Evolutionary conservation across 2,329 filamentous ascomycete genomes (phyloP), one percentile per base, ranked within the genome.

Genomic region (Pseudonectria buxi): DNA sequence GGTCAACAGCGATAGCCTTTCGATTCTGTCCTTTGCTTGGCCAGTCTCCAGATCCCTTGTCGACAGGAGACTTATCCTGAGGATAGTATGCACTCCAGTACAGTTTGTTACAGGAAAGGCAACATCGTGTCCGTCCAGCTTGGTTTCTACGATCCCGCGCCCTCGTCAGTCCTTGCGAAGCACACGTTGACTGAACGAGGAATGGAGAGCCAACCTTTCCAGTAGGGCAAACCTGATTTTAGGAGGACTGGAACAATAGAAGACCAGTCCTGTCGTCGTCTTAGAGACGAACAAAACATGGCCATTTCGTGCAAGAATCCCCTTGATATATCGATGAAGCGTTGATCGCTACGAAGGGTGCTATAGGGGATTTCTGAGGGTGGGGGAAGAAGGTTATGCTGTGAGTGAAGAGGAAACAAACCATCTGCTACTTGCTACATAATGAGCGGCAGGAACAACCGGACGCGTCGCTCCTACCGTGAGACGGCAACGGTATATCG

Each of bases 91-190:
- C 14, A 30, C n/a, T 14, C 28, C 18, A 24, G 28, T 22, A 16
- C 26, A 37, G 28, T 35, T 13, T 7, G 30, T 33, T 14, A 68
- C 35, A 4, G 56, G 55, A 26, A 75, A 55, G 11, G 64, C 64
- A 22, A 73, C 46, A 42, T 75, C 72, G 41, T 73, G 65, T 3
- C 58, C 61, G 12, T 55, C 47, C 3, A 74, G 52, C 12, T 48
- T 54, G 4, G 50, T 46, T 49, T 72, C 71, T 74, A n/a, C n/a
- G n/a, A n/a, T 30, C 5, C 24, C 32, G 25, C n/a, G 13, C 13
- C 12, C 30, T 27, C 28, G 37, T 38, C 28, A 35, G 40, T 11
- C 37, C 30, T 24, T 24, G 25, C 26, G 14, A n/a, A 33, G 22
- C 28, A 32, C 32, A 25, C n/a, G 15, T 18, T 29, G 11, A 13